Evolutionary conservation across 768 basidiomycete genomes (phyloP), one percentile per base, ranked within the genome.

Genomic region (Serendipita vermifera): DNA sequence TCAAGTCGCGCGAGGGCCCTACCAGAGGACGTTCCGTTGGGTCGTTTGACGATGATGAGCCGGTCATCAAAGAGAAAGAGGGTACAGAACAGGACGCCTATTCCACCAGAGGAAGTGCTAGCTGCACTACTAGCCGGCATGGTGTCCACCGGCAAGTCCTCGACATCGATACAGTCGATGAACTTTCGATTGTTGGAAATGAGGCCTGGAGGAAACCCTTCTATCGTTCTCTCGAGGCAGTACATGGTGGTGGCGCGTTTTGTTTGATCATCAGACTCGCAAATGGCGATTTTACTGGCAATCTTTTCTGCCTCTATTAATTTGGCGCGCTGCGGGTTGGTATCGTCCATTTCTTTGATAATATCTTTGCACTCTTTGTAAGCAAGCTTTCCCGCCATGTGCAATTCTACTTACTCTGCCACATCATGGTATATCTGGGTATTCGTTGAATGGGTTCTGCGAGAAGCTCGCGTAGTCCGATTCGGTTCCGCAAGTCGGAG

Each of bases 401-500:
- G 36, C 6, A 58, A 15, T 5, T n/a, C n/a, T n/a, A 48, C 60
- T 36, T 55, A 74, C 73, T 67, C 58, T 88, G 84, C 69, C 94
- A 89, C 61, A 98, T 76, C 24, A 98, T 74, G 1, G 90, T 93
- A 69, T 97, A 97, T 61, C 94, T 77, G 3, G 93, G 92, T 64
- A 98, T 90, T 32, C 93, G 82, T 64, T 98, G 93, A 3, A 96
- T 89, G 14, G 93, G 93, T 62, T 98, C 93, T 83, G 94, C 94
- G 20, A 97, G 75, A 48, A 96, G 78, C 66, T 94, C 92, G 26
- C 92, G 78, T 55, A 97, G 73, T 39, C 88, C 91, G 56, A 94
- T 78, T 36, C 90, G 86, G 65, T 87, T 91, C 62, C 77, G 76
- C 29, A 75, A 67, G 61, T 87, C 87, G 20, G 79, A 72, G 14